These are phyloP conservation scores for Ceratobasidium sp. DNA, from an alignment of 1,284 basidiomycete genomes.

Conservation along the genomic window DNA sequence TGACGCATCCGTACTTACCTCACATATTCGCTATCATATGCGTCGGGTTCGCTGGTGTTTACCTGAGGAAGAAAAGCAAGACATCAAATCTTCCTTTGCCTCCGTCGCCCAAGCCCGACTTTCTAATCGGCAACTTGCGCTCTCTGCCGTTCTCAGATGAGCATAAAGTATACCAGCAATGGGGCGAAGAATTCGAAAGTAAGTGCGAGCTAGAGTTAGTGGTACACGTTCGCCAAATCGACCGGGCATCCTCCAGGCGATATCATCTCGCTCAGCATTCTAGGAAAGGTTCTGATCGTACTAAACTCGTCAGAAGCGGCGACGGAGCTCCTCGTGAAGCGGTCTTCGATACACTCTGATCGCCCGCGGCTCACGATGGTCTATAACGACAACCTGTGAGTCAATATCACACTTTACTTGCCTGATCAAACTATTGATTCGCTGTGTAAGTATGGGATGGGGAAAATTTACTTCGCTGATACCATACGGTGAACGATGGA, in stretches of 20 bases:
- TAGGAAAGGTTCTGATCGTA: constrained; percentile 44
- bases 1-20: no score
- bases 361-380: constrained; percentile 45
- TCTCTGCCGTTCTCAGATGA: constrained; percentile 26
- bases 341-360: constrained; percentile 45
- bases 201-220: neutral
- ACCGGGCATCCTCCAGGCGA: constrained; percentile 13
- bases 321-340: constrained; percentile 45
- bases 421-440: neutral
- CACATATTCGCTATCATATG: no score
- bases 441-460: constrained; percentile 7
- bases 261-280: constrained; percentile 43
- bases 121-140: constrained; percentile 25
- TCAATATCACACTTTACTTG: no score
- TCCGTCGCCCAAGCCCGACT: constrained; percentile 20
- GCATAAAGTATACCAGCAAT: constrained; percentile 15
- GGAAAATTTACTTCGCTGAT: constrained; percentile 11
- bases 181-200: constrained; percentile 32
- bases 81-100: constrained; percentile 6
- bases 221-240: neutral
- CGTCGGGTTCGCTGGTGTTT: no score
- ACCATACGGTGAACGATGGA: constrained; percentile 37
- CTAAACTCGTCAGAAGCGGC: constrained; percentile 47
- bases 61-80: no score
- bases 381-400: constrained; percentile 16